A percentile compares a stretch with the other conserved stretches of the same genome.
Conservation (phyloP, 768 basidiomycete genomes). For the Tephrocybe sp. region DNA sequence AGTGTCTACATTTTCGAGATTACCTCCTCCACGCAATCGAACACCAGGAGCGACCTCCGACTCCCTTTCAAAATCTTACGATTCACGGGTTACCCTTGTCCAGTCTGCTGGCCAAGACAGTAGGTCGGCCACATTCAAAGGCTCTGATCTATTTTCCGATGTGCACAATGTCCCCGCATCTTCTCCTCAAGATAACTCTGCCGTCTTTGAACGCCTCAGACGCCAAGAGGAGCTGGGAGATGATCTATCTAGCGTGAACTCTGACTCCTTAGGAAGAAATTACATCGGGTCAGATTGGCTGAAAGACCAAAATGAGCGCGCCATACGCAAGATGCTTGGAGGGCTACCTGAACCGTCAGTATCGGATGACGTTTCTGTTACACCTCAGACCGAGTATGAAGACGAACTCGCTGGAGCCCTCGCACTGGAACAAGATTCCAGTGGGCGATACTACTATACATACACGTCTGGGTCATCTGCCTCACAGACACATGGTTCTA, state of each 20-base stretch:
- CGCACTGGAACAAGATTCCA: constrained; percentile 62
- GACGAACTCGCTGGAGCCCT: constrained; percentile 59
- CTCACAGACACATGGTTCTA: constrained; percentile 53
- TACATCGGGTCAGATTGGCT: constrained; percentile 82
- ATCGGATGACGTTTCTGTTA: constrained; percentile 48
- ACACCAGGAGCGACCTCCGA: neutral
- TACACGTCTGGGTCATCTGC: constrained; percentile 55
- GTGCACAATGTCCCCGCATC: constrained; percentile 23
- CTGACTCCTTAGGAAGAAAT: constrained; percentile 46
- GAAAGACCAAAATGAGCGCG: constrained; percentile 74
- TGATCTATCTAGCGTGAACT: constrained; percentile 40
- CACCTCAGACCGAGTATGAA: constrained; percentile 34
- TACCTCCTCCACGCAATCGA: constrained; percentile 1
- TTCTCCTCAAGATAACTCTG: constrained; percentile 38
- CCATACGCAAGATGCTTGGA: constrained; percentile 61
- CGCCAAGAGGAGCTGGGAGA: constrained; percentile 44
- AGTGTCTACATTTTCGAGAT: constrained; percentile 19
- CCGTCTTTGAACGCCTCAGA: constrained; percentile 58
- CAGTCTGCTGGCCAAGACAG: neutral
- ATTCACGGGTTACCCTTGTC: constrained; percentile 11
- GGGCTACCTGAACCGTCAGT: constrained; percentile 57
- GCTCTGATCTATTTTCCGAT: constrained; percentile 27
- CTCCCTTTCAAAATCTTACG: constrained; percentile 7
- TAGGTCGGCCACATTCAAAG: neutral
- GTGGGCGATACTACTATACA: constrained; percentile 77